Conservation (phyloP, 768 basidiomycete genomes). For the Daedaleopsis sinensis region DNA sequence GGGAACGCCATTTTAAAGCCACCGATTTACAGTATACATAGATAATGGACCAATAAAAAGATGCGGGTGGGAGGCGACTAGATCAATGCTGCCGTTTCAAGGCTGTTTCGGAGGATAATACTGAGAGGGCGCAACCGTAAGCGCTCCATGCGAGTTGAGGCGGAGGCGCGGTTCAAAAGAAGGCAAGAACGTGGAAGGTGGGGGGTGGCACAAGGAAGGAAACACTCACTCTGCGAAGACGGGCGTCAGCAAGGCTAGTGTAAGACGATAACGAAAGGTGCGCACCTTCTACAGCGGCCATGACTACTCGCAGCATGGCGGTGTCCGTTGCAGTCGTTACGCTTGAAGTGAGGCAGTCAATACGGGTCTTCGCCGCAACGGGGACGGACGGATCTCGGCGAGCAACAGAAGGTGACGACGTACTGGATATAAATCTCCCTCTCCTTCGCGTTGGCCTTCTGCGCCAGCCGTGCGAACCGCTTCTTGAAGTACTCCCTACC, state of each 20-base stretch:
- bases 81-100: conserved; percentile 67
- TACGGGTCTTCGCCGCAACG: conserved; percentile 9
- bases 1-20: conserved; percentile 13
- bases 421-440: conserved; percentile 95
- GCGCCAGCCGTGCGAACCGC: conserved; percentile 79
- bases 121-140: conserved; percentile 41
- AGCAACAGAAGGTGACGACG: conserved; percentile 38
- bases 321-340: conserved; percentile 92
- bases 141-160: conserved; percentile 13
- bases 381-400: conserved; percentile 1
- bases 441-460: conserved; percentile 85
- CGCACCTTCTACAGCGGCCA: conserved; percentile 95
- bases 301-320: conserved; percentile 83
- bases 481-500: conserved; percentile 91
- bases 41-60: conserved; percentile 1
- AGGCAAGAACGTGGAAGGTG: conserved; percentile 29
- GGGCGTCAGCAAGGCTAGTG: conserved; percentile 13
- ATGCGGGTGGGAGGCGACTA: conserved; percentile 33
- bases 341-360: conserved; percentile 42
- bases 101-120: conserved; percentile 68
- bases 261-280: conserved; percentile 19
- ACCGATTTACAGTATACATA: conserved; percentile 10
- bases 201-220: conserved; percentile 26
- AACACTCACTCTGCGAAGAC: conserved; percentile 64
- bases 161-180: conserved; percentile 8